Evolutionary conservation across 2,329 filamentous ascomycete genomes (phyloP), one percentile per base, ranked within the genome.

Genomic region (Macrophomina phaseolina): DNA sequence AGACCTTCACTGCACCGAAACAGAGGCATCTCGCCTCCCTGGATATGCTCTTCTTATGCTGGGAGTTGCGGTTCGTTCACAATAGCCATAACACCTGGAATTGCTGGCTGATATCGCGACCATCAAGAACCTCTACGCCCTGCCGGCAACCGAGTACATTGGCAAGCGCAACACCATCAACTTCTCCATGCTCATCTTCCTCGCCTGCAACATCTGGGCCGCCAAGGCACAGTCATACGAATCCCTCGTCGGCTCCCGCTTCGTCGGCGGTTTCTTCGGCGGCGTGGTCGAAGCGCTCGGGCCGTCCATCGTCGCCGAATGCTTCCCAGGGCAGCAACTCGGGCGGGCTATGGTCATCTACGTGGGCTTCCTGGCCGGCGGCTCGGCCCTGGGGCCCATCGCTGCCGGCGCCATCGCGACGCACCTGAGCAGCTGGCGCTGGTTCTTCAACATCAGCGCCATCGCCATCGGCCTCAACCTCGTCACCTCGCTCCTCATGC

Each of bases 361-460:
- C 52, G 52, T 55, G 14, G 32, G 52, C 34, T 55, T 55, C 32
- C 52, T 55, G 14, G 52, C 52, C 32, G 52, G 23, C 6, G 52
- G 52, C 32, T 55, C 52, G 4, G 7, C 52, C 7, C 8, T 55
- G 23, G 52, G 52, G 2, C 52, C 52, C 52, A 38, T 55, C 52
- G 32, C 32, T 5, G 52, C 52, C 5, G 52, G 52, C 32, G n/a
- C 16, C 32, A 55, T 55, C 52, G 52, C 52, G 3, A 55, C 52
- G 7, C 32, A 30, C 3, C 52, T 55, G 7, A 7, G 18, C 52
- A 55, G 52, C 52, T 55, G 52, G 52, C 52, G 52, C 6, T 55
- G 52, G 52, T 55, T 55, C 34, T 55, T 55, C 52, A 38, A 18
- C 32, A 36, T 55, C 52, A 55, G 52, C 52, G 52, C 52, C 32